Evolutionary conservation across 108 stramenopile genomes (phyloP).

Genomic region (Skeletonema marinoi): DNA sequence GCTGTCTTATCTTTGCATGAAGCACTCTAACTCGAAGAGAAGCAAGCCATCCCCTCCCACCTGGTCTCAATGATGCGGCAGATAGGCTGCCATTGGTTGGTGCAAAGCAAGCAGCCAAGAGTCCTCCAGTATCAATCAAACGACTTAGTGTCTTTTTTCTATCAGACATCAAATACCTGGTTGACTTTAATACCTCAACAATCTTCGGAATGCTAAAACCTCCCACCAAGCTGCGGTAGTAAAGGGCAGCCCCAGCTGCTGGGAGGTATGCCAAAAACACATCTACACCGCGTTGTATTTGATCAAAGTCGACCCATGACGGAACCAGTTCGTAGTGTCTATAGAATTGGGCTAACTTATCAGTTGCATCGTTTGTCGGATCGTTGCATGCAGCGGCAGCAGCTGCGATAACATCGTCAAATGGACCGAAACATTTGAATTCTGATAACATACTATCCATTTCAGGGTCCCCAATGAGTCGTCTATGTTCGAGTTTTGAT

Average conservation of each 20-base stretch:
- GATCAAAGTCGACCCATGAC: conserved; percentile 70
- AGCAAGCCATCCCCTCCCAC: conserved; percentile 72
- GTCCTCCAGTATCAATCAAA: conserved; percentile 72
- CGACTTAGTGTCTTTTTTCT: conserved; percentile 47
- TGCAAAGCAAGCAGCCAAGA: conserved; percentile 53
- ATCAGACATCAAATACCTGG: conserved; percentile 72
- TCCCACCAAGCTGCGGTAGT: conserved; percentile 70
- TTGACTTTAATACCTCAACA: conserved; percentile 64
- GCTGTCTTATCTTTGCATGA: conserved; percentile 80
- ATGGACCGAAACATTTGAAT: conserved; percentile 54
- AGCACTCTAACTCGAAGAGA: conserved; percentile 73
- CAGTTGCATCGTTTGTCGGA: not conserved
- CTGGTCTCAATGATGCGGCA: conserved; percentile 53
- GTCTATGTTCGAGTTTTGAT: conserved; percentile 65
- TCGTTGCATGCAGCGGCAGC: not conserved
- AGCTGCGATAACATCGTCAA: conserved; percentile 52
- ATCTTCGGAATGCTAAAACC: conserved; percentile 84
- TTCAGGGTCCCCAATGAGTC: conserved; percentile 64
- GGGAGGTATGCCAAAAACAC: conserved; percentile 73
- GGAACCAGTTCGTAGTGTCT: conserved; percentile 50
- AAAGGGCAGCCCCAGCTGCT: conserved; percentile 59
- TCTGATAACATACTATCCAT: conserved; percentile 61
- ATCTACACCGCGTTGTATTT: conserved; percentile 76
- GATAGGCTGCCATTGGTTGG: not conserved
- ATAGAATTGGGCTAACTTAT: conserved; percentile 22